A percentile compares a stretch with the other conserved stretches of the same genome.
Conservation (phyloP, 441 rosid genomes). For the Adansonia grandidieri region DNA sequence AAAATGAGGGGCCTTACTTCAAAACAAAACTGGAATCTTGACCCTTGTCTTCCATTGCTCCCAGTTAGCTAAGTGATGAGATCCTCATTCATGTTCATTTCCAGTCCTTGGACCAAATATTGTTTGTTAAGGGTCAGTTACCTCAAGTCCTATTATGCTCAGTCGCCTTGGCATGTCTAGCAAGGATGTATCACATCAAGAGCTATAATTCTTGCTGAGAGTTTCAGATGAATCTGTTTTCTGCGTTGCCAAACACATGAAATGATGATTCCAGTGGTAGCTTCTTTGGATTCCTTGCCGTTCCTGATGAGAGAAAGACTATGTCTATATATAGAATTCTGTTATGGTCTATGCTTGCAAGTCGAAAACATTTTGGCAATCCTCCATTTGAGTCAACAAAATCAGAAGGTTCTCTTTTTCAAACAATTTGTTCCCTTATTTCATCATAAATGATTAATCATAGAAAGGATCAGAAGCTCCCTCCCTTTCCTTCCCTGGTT, state of each 20-base stretch:
- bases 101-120: too few species aligned
- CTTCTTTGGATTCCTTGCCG: not conserved
- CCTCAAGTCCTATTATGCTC: too few species aligned
- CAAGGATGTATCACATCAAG: not conserved
- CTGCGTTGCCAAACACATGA: not conserved
- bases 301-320: not conserved
- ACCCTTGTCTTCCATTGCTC: too few species aligned
- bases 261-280: not conserved
- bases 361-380: not conserved
- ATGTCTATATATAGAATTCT: not conserved
- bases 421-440: too few species aligned
- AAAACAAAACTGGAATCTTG: not conserved
- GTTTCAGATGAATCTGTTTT: slow-evolving; percentile 29
- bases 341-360: not conserved
- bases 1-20: not conserved
- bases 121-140: too few species aligned
- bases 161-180: too few species aligned
- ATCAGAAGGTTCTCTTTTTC: not conserved
- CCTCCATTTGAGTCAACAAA: slow-evolving; percentile 1
- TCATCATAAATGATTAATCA: too few species aligned
- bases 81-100: too few species aligned
- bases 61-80: not conserved
- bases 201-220: slow-evolving; percentile 54
- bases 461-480: too few species aligned
- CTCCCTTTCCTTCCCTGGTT: too few species aligned